Base-by-base conservation (phyloP, 768 basidiomycete species). In the Rhodotorula kratochvilovae region DNA sequence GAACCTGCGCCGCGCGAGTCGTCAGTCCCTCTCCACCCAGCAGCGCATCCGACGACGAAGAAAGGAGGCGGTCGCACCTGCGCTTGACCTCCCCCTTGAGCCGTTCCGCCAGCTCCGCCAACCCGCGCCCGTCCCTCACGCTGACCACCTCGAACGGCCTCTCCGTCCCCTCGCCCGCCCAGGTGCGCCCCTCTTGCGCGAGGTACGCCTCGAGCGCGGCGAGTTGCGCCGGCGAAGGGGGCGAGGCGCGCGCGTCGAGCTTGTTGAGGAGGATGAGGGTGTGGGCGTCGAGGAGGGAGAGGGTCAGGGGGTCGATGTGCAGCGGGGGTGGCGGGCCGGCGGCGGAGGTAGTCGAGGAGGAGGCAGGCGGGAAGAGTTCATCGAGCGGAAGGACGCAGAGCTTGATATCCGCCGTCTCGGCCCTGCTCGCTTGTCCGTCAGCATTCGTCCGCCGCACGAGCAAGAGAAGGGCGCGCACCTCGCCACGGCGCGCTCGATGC, bases 201-300 rank as follows among this genome's bases (percentile, higher is more conserved):
- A 74, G 53, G 25, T 2, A 6, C n/a, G 21, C 15, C 11, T n/a
- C 39, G 10, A 74, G 46, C 6, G 51, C 31, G 4, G 45, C 42
- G 27, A 66, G 60, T 19, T 70, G 70, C 7, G n/a, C 58, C 0
- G 21, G 3, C 2, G 66, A 27, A 0, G 61, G 45, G 0, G 46
- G 35, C 12, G 43, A 16, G 17, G 54, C 50, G 21, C 3, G 31
- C 27, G 58, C 17, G 77, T 95, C 92, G 12, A 81, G 81, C 81
- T 95, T 94, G 81, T 94, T 95, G 74, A 92, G 80, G 12, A 95
- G 80, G 60, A 93, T 82, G 56, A 87, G 82, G 0, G 92, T 92
- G 42, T 85, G 77, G 6, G 83, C 79, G 15, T 81, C 84, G 59
- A 91, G 76, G 39, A 89, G 83, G 10, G 81, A 75, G 43, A 80